Evolutionary conservation across 2,329 filamentous ascomycete species (phyloP), one percentile per base, ranked within the genome.

Genomic region (Cercospora zeae-maydis): DNA sequence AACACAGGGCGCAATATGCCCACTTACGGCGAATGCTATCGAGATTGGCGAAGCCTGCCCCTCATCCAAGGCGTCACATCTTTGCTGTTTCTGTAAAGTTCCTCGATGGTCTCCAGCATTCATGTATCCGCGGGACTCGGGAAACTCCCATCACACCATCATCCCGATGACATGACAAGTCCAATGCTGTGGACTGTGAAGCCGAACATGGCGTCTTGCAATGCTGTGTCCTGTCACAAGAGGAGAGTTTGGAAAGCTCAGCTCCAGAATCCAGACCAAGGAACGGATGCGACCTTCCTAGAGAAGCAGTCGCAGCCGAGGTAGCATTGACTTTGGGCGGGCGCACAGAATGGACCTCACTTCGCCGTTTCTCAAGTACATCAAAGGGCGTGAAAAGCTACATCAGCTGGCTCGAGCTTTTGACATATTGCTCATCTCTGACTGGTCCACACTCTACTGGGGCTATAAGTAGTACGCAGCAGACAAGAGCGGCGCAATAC

Each of bases 401-500:
- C 36, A 16, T 39, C 9, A 27, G 54, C 54, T 39, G 11, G 19
- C 31, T 19, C n/a, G n/a, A n/a, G n/a, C 34, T 53, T 11, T 52
- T 53, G 47, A 53, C 49, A 52, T 53, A 53, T 60, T 60, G 58
- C 58, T 60, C 58, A 60, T 45, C 30, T 24, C 45, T 60, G 57
- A 60, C 45, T 54, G 58, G 58, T 31, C 45, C 57, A 37, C 34
- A 59, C 11, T 52, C 14, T 21, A 14, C 11, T 11, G 16, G 21
- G 34, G 14, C n/a, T 39, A 53, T 21, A 36, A 31, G 19, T 33
- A 47, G 9, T 21, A 36, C 16, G 19, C 24, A 47, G 9, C 27
- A 60, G 47, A 53, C 42, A 30, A n/a, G 31, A 31, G 13, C 45
- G 53, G 7, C 6, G 49, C 16, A 5, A 24, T 45, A 30, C n/a